These are phyloP conservation scores for Macrotyloma uniflorum DNA, from an alignment of 306 rosid genomes.

Conservation along the genomic window DNA sequence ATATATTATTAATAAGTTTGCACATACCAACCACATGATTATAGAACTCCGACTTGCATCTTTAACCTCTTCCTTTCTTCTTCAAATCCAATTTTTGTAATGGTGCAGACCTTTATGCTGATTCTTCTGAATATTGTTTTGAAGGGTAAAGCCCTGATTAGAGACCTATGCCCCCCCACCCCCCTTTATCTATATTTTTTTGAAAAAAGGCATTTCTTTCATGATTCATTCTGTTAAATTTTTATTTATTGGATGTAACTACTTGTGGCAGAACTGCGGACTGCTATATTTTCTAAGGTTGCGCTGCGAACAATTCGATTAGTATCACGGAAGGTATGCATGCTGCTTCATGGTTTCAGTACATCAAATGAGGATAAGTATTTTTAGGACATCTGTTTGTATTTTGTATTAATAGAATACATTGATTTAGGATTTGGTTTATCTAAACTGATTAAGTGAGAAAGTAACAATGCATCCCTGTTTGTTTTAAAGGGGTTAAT, in stretches of 20 bases:
- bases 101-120: too few species aligned
- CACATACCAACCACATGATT: too few species aligned
- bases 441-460: neutral
- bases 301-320: constrained; percentile 93
- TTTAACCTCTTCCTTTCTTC: too few species aligned
- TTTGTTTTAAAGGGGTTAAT: neutral
- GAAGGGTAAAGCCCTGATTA: too few species aligned
- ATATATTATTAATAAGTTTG: too few species aligned
- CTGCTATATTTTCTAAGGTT: constrained; percentile 92
- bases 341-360: constrained; percentile 32
- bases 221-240: constrained; percentile 9
- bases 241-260: constrained; percentile 30
- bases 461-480: neutral
- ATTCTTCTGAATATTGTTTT: too few species aligned
- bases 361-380: constrained; percentile 7
- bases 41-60: too few species aligned
- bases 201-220: constrained; percentile 20
- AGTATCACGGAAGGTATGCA: constrained; percentile 87
- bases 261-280: constrained; percentile 77
- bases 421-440: neutral
- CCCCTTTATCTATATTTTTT: constrained; percentile 23
- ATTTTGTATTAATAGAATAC: neutral
- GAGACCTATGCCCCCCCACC: too few species aligned
- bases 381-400: constrained; percentile 9
- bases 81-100: too few species aligned